Conservation (phyloP, 2,329 filamentous ascomycete genomes). For the Fusarium sp. region DNA sequence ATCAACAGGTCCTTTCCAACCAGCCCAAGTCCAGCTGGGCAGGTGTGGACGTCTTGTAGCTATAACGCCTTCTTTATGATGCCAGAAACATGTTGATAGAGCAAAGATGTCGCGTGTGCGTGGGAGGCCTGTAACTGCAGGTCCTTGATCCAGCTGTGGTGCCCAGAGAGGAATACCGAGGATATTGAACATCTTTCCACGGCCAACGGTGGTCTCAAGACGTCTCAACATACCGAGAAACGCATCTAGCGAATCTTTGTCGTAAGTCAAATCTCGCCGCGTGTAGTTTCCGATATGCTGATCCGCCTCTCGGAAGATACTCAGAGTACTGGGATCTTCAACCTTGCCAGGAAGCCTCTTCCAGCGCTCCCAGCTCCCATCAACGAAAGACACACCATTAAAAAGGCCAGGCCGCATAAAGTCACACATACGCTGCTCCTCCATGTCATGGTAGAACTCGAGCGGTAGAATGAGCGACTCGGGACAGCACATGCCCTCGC, state of each 20-base stretch:
- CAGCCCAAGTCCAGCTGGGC: slow-evolving; percentile 53
- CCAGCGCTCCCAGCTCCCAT: slow-evolving; percentile 52
- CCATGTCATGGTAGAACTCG: slow-evolving; percentile 47
- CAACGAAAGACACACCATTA: slow-evolving; percentile 50
- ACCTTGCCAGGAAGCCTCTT: slow-evolving; percentile 45
- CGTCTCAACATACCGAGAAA: slow-evolving; percentile 48
- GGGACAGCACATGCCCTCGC: slow-evolving; percentile 52
- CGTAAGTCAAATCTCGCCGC: slow-evolving; percentile 42
- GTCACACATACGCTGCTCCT: slow-evolving; percentile 50
- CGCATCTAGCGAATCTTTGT: slow-evolving; percentile 49
- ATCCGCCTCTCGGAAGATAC: slow-evolving; percentile 50
- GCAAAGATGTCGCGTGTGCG: slow-evolving; percentile 50
- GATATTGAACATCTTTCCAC: slow-evolving; percentile 46
- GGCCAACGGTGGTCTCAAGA: slow-evolving; percentile 47
- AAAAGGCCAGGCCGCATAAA: slow-evolving; percentile 51
- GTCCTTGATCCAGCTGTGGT: slow-evolving; percentile 28
- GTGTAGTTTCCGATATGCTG: slow-evolving; percentile 50
- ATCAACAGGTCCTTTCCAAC: slow-evolving; percentile 51
- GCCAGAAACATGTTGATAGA: slow-evolving; percentile 51
- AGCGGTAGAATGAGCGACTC: slow-evolving; percentile 49
- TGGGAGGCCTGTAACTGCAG: slow-evolving; percentile 29
- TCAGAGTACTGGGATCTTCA: slow-evolving; percentile 49
- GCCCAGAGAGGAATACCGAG: slow-evolving; percentile 50
- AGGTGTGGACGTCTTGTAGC: slow-evolving; percentile 46
- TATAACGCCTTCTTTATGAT: slow-evolving; percentile 45